These are phyloP conservation scores for Adansonia grandidieri DNA, from an alignment of 441 rosid genomes.

Conservation along the genomic window DNA sequence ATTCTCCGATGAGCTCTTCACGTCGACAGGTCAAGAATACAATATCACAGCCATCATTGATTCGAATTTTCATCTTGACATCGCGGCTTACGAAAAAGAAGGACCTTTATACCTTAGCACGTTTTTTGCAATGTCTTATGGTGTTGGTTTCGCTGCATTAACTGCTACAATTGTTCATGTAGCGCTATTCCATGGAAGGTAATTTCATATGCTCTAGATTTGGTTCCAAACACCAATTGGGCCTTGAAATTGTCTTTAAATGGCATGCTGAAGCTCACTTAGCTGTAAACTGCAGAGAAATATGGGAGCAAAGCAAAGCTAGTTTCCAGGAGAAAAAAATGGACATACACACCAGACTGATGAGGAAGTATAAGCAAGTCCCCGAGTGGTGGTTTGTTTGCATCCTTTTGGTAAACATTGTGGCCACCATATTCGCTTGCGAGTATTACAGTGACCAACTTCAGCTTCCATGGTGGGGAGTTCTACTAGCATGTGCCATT, in stretches of 20 bases:
- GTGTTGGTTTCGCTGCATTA: constrained; percentile 88
- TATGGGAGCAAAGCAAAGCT: constrained; percentile 82
- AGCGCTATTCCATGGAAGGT: constrained; percentile 88
- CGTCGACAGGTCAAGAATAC: constrained; percentile 64
- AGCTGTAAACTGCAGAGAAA: constrained; percentile 29
- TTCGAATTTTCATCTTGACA: constrained; percentile 71
- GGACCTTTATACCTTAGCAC: constrained; percentile 87
- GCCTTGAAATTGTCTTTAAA: not conserved
- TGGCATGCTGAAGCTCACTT: not conserved
- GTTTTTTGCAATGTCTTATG: constrained; percentile 80
- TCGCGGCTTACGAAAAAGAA: constrained; percentile 68
- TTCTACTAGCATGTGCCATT: constrained; percentile 70
- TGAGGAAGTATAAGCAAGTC: constrained; percentile 77
- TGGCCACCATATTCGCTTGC: constrained; percentile 68
- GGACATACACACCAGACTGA: constrained; percentile 76
- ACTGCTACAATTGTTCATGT: constrained; percentile 86
- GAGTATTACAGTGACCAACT: constrained; percentile 85
- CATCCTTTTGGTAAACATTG: constrained; percentile 65
- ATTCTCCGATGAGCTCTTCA: constrained; percentile 74
- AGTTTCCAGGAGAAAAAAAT: constrained; percentile 64
- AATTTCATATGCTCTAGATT: not conserved
- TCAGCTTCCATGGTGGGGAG: constrained; percentile 97
- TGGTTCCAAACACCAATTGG: not conserved
- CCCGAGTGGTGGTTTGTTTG: constrained; percentile 90
- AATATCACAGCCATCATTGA: constrained; percentile 71